phyloP scores from a whole-genome alignment of 495 filamentous ascomycete species.

The Beverwykella pulmonaria region DNA sequence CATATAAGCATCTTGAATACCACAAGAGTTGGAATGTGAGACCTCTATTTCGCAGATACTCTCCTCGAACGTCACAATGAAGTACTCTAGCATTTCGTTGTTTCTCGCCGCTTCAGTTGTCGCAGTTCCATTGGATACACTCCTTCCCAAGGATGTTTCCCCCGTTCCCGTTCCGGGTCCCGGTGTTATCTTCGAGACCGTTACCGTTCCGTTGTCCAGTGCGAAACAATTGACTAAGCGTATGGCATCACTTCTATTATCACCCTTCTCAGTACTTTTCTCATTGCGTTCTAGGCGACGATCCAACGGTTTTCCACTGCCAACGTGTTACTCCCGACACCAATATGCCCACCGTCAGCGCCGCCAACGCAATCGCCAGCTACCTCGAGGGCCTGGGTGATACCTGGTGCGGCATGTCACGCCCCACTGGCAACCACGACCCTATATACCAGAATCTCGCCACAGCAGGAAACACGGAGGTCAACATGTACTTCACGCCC shows the following conservation, averaged over 20 bases:
- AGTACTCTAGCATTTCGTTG: neutral
- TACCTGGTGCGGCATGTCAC: neutral
- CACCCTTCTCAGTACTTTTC: too few species aligned
- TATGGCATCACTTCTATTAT: too few species aligned
- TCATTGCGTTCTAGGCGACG: neutral
- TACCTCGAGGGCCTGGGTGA: neutral
- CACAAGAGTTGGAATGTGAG: neutral
- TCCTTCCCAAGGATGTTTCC: neutral
- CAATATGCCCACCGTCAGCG: neutral
- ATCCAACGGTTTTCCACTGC: neutral
- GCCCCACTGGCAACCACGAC: neutral
- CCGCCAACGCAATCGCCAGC: neutral
- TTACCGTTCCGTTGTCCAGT: neutral
- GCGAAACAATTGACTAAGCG: too few species aligned
- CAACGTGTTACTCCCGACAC: neutral
- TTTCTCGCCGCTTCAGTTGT: neutral
- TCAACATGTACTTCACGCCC: slow-evolving; percentile 6
- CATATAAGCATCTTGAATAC: neutral
- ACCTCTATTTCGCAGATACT: neutral
- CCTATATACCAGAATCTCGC: neutral
- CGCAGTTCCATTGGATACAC: neutral
- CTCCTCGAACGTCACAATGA: neutral
- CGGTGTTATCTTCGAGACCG: neutral
- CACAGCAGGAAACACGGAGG: neutral
- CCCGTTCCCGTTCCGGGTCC: too few species aligned